Base-by-base conservation (phyloP, 1,139 yeast genomes). In the Geotrichum siamense region DNA sequence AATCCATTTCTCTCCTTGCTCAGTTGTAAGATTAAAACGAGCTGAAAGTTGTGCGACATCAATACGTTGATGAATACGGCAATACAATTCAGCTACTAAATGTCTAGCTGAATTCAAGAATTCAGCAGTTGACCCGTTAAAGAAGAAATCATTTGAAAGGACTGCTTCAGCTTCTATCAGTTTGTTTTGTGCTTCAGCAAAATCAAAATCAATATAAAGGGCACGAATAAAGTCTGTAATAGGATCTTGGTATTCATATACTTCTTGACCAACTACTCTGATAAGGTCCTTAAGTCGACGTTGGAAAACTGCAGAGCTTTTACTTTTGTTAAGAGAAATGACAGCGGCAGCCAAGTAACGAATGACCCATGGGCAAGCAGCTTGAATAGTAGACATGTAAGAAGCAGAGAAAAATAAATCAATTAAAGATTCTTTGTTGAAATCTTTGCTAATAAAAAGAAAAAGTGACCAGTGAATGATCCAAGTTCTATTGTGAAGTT, bases 321-420 rank as follows among this genome's bases (percentile, higher is more conserved):
- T 60, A 41, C 62, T 57, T 22, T 55, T 53, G 53, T 67, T 64
- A 28, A 63, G 60, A 30, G 69, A 57, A 29, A 78, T 68, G 39
- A 77, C 78, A 16, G 81, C 79, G 23, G 75, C 78, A 27, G 74
- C 72, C 48, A 78, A 60, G 56, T 78, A 78, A 53, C 83, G 72
- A 52, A 77, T 60, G 45, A 78, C 65, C 82, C 83, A 78, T 25
- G 83, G 84, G 55, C 79, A 73, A 12, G 80, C 68, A 23, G 82
- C 80, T 62, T 78, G 82, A 56, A 78, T 76, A 5, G 82, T 73
- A 48, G 78, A 74, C 49, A 78, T 62, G 58, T 76, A 76, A 10
- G 79, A 73, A 3, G 80, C 70, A 23, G 75, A 67, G 58, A 76
- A 71, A 60, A 76, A 75, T 39, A 76, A 58, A 50, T 78, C 82